Conservation (phyloP, 495 filamentous ascomycete species). For the Coniosporium apollinis region DNA sequence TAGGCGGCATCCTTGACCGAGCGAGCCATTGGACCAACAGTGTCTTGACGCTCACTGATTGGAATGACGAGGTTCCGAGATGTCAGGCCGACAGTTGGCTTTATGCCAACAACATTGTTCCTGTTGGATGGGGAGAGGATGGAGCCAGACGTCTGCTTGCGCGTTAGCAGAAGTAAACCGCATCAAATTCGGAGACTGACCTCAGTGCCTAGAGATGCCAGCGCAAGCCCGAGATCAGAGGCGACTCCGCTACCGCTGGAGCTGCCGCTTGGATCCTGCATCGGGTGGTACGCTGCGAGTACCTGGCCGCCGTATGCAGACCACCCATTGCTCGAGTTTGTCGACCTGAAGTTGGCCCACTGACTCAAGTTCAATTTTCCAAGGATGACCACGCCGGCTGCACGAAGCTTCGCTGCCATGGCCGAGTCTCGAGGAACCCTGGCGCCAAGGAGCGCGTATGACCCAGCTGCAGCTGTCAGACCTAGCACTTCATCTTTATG, state of each 20-base stretch:
- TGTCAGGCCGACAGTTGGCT: conserved; percentile 55
- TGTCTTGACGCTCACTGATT: conserved; percentile 45
- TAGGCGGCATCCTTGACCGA: conserved; percentile 51
- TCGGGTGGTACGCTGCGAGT: conserved; percentile 32
- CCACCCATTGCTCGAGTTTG: conserved; percentile 37
- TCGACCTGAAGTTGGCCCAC: conserved; percentile 37
- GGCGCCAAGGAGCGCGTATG: conserved; percentile 29
- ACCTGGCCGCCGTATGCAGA: conserved; percentile 34
- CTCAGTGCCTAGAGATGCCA: conserved; percentile 33
- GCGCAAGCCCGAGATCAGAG: conserved; percentile 31
- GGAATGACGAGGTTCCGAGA: conserved; percentile 45
- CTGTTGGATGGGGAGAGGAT: conserved; percentile 21
- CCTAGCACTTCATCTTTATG: not conserved
- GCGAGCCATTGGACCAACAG: conserved; percentile 45
- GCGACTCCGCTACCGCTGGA: conserved; percentile 36
- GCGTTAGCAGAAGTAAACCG: not conserved
- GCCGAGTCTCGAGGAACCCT: conserved; percentile 18
- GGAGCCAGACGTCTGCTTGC: conserved; percentile 17
- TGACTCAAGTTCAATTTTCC: conserved; percentile 38
- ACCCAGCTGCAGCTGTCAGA: conserved; percentile 29
- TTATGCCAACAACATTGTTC: conserved; percentile 36
- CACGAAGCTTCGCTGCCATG: conserved; percentile 22
- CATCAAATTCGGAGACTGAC: conserved; percentile 1
- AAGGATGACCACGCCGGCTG: conserved; percentile 26
- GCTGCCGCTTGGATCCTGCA: conserved; percentile 37